Evolutionary conservation across 2,329 filamentous ascomycete species (phyloP).

Genomic region (Neonectria coccinea): DNA sequence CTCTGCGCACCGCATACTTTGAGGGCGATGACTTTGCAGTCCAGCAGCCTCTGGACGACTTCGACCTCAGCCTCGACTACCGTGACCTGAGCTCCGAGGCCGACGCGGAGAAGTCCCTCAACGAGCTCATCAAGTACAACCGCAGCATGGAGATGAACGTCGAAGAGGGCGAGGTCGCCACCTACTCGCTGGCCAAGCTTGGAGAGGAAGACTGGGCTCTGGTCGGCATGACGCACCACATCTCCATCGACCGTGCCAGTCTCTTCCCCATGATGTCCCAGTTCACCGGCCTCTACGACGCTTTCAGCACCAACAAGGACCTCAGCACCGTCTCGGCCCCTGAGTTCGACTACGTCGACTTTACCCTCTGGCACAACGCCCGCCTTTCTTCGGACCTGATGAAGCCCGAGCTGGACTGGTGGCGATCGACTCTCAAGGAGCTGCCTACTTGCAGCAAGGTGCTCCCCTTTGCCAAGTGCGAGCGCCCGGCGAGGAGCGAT

Average conservation of each 20-base stretch:
- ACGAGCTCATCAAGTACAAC: constrained; percentile 35
- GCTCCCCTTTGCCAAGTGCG: constrained; percentile 40
- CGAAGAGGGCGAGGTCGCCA: constrained; percentile 39
- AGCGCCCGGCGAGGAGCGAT: constrained; percentile 36
- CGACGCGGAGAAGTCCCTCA: constrained; percentile 28
- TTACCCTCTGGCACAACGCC: constrained; percentile 44
- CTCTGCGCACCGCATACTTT: constrained; percentile 39
- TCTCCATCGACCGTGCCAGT: constrained; percentile 42
- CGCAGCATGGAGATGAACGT: constrained; percentile 42
- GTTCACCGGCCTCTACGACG: constrained; percentile 41
- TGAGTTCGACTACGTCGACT: constrained; percentile 41
- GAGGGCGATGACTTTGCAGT: constrained; percentile 42
- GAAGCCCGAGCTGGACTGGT: constrained; percentile 43
- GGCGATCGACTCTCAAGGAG: constrained; percentile 36
- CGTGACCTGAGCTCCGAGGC: constrained; percentile 32
- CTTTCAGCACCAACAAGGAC: constrained; percentile 33
- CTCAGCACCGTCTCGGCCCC: constrained; percentile 38
- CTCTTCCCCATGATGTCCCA: constrained; percentile 41
- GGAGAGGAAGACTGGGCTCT: constrained; percentile 38
- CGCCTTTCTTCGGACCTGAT: constrained; percentile 40
- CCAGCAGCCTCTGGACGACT: constrained; percentile 39
- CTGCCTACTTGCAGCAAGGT: constrained; percentile 37
- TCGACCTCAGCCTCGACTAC: constrained; percentile 36
- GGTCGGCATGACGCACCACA: constrained; percentile 41
- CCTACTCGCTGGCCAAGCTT: constrained; percentile 38